These are phyloP conservation scores for Boeremia exigua DNA, from an alignment of 2,329 filamentous ascomycete species.

Conservation along the genomic window DNA sequence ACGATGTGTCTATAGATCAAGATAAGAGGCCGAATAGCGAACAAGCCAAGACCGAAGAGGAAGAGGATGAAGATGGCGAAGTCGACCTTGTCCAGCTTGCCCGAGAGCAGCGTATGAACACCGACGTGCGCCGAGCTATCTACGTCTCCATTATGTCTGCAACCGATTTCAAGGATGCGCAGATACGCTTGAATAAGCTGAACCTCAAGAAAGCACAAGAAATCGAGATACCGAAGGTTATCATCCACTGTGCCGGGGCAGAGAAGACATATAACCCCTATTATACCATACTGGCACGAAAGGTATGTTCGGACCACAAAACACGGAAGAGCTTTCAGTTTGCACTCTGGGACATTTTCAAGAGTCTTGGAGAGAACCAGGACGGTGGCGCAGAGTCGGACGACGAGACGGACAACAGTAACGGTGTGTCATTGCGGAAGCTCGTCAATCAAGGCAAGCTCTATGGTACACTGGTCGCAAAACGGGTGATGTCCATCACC, in stretches of 20 bases:
- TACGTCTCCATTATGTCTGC: slow-evolving; percentile 91
- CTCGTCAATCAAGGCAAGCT: slow-evolving; percentile 73
- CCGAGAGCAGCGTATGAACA: slow-evolving; percentile 83
- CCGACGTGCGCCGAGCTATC: slow-evolving; percentile 84
- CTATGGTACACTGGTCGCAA: slow-evolving; percentile 67
- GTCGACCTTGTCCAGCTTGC: slow-evolving; percentile 77
- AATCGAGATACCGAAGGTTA: slow-evolving; percentile 82
- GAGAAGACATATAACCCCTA: slow-evolving; percentile 91
- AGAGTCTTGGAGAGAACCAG: slow-evolving; percentile 79
- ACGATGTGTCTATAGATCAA: slow-evolving; percentile 48
- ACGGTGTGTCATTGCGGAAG: slow-evolving; percentile 60
- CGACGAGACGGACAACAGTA: slow-evolving; percentile 59
- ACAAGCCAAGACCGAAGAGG: slow-evolving; percentile 12
- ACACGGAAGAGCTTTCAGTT: slow-evolving; percentile 87
- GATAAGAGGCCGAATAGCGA: slow-evolving; percentile 34
- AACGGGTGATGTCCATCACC: slow-evolving; percentile 64
- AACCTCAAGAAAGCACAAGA: slow-evolving; percentile 85
- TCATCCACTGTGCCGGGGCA: slow-evolving; percentile 84
- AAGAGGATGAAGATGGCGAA: slow-evolving; percentile 42
- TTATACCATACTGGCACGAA: slow-evolving; percentile 83
- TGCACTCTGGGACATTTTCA: slow-evolving; percentile 84
- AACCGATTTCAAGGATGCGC: slow-evolving; percentile 81
- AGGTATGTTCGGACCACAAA: slow-evolving; percentile 75
- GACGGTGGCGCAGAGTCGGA: slow-evolving; percentile 66
- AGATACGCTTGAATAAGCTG: slow-evolving; percentile 79